These are phyloP conservation scores for Ophiostoma sp. DNA, from an alignment of 2,329 filamentous ascomycete genomes.

Conservation along the genomic window DNA sequence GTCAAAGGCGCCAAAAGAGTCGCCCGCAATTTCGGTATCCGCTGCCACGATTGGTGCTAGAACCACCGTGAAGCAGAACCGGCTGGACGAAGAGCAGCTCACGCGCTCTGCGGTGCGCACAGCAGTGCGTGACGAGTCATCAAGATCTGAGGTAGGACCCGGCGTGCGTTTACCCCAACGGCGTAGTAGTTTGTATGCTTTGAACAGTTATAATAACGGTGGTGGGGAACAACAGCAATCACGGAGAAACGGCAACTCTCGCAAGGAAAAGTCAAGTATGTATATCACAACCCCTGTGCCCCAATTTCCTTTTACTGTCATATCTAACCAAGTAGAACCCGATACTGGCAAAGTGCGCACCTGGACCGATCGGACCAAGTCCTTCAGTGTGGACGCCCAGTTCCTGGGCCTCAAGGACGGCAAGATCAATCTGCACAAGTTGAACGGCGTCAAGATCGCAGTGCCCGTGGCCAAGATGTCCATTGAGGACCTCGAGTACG, in stretches of 20 bases:
- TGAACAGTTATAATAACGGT: conserved; percentile 46
- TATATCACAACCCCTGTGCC: conserved; percentile 25
- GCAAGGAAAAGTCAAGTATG: conserved; percentile 53
- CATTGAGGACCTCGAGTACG: conserved; percentile 87
- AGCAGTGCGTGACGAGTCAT: conserved; percentile 52
- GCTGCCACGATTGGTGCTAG: conserved; percentile 46
- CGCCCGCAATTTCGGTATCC: conserved; percentile 45
- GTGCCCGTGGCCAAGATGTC: conserved; percentile 96
- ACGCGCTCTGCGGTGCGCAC: conserved; percentile 71
- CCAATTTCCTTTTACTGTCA: neutral
- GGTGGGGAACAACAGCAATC: conserved; percentile 64
- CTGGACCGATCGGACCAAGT: conserved; percentile 92
- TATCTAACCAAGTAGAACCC: conserved; percentile 55
- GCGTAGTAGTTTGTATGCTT: conserved; percentile 67
- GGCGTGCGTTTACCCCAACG: conserved; percentile 68
- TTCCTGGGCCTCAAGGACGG: conserved; percentile 91
- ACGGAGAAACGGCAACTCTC: conserved; percentile 44
- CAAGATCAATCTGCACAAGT: conserved; percentile 91
- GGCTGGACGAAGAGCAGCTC: conserved; percentile 74
- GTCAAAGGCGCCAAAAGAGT: conserved; percentile 7
- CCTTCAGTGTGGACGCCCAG: conserved; percentile 95
- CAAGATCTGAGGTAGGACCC: conserved; percentile 66
- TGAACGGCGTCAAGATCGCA: conserved; percentile 97
- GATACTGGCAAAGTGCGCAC: conserved; percentile 76
- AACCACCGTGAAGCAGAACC: conserved; percentile 71